phyloP scores from a whole-genome alignment of 2,329 filamentous ascomycete genomes.

The Paramyrothecium sp. region DNA sequence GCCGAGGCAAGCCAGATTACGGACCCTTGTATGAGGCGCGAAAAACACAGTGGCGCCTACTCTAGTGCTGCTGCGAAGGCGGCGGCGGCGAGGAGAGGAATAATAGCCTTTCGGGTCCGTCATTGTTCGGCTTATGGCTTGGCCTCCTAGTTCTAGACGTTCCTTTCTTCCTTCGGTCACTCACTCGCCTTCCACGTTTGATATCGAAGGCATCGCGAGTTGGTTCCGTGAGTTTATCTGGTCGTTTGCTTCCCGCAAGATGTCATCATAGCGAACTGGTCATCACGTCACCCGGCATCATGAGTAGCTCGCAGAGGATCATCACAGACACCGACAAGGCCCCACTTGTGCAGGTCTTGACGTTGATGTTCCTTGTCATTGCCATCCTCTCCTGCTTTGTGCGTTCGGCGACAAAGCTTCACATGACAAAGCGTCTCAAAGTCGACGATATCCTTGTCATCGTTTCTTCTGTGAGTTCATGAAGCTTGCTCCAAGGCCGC shows the following conservation, averaged over 20 bases:
- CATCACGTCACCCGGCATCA: slow-evolving; percentile 1
- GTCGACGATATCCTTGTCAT: slow-evolving; percentile 21
- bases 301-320: slow-evolving; percentile 19
- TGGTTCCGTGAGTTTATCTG: too few relatives aligned
- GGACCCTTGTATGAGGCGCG: too few relatives aligned
- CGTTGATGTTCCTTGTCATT: slow-evolving; percentile 26
- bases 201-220: not conserved
- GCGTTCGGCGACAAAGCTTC: slow-evolving; percentile 21
- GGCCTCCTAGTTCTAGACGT: too few relatives aligned
- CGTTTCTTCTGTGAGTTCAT: slow-evolving; percentile 19
- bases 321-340: slow-evolving; percentile 26
- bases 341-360: slow-evolving; percentile 24
- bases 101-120: too few relatives aligned
- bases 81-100: too few relatives aligned
- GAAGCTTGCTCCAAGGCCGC: not conserved
- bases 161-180: too few relatives aligned
- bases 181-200: not conserved
- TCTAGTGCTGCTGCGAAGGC: too few relatives aligned
- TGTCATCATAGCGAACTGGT: not conserved
- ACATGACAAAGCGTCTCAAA: slow-evolving; percentile 25
- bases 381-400: slow-evolving; percentile 21
- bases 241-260: too few relatives aligned
- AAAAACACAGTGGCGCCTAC: too few relatives aligned
- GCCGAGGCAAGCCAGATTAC: too few relatives aligned
- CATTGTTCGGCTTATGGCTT: too few relatives aligned